phyloP scores from a whole-genome alignment of 208 protist genomes.

The Leishmania lainsoni region DNA sequence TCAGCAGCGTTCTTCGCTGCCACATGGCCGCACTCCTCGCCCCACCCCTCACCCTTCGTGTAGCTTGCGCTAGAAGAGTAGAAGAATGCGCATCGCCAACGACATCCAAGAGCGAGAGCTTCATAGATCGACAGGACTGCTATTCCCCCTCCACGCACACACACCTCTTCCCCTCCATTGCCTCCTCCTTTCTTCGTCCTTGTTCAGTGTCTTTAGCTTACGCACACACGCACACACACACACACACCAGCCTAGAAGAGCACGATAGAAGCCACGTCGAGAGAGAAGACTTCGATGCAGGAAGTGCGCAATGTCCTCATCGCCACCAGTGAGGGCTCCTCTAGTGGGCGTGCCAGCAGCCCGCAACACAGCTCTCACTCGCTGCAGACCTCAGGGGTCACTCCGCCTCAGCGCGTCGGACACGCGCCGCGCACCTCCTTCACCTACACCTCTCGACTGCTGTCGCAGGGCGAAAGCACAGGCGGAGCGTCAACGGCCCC shows the following conservation, averaged over 20 bases:
- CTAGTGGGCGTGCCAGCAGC: background rate
- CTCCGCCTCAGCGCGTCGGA: background rate
- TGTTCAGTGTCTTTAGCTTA: background rate
- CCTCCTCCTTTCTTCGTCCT: background rate
- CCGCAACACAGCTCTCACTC: background rate
- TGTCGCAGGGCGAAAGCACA: background rate
- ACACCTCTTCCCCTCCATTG: background rate
- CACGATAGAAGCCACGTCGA: background rate
- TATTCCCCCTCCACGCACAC: background rate
- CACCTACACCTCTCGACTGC: slow-evolving; percentile 23
- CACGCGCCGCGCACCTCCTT: slow-evolving; percentile 39
- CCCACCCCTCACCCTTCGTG: background rate
- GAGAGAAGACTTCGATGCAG: background rate
- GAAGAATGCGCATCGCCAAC: background rate
- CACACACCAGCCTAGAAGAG: background rate
- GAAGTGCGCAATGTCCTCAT: slow-evolving; percentile 10
- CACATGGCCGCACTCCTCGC: no score
- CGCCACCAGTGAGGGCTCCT: slow-evolving; percentile 11
- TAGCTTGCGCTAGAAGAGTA: background rate
- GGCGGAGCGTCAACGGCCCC: background rate
- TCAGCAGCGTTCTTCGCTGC: no score
- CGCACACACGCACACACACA: background rate
- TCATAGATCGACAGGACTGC: background rate
- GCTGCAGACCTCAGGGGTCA: background rate
- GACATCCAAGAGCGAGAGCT: background rate